These are phyloP conservation scores for Pseudonitzschia multistriata DNA, from an alignment of 108 stramenopile species.

Conservation along the genomic window DNA sequence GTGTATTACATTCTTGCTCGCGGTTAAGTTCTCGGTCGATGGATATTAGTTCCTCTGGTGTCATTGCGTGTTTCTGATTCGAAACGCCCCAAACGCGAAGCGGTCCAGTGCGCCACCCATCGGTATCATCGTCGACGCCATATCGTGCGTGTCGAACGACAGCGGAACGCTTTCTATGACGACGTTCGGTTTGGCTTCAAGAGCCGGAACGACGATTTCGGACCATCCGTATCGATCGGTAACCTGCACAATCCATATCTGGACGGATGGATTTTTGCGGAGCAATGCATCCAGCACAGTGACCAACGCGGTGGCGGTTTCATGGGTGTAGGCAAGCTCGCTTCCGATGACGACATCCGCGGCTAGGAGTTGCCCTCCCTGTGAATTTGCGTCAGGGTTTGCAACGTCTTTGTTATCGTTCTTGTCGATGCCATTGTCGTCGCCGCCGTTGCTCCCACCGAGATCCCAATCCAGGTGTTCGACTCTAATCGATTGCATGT, in stretches of 20 bases:
- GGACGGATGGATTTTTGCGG: slow-evolving; percentile 18
- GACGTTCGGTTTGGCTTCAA: slow-evolving; percentile 9
- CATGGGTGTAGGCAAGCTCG: slow-evolving; percentile 46
- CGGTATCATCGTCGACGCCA: slow-evolving; percentile 30
- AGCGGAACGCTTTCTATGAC: slow-evolving; percentile 24
- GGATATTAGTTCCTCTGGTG: neutral
- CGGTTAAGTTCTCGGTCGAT: neutral
- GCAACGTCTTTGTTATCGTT: neutral
- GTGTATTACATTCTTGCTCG: neutral
- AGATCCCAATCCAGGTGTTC: slow-evolving; percentile 45
- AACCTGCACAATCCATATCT: slow-evolving; percentile 47
- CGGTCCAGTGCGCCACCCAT: slow-evolving; percentile 32
- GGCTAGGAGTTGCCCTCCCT: neutral
- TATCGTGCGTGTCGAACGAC: slow-evolving; percentile 23
- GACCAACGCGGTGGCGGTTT: slow-evolving; percentile 45
- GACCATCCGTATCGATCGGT: slow-evolving; percentile 49
- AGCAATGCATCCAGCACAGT: slow-evolving; percentile 23
- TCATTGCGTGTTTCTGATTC: slow-evolving; percentile 10
- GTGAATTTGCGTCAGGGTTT: neutral
- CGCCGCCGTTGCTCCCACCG: neutral
- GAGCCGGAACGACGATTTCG: slow-evolving; percentile 27
- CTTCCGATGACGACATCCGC: slow-evolving; percentile 44
- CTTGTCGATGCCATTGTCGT: neutral
- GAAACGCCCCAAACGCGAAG: slow-evolving; percentile 30
- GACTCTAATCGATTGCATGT: slow-evolving; percentile 23